Base-by-base conservation (phyloP, 371 early-diverging fungal genomes). In the Mortierella sp. region DNA sequence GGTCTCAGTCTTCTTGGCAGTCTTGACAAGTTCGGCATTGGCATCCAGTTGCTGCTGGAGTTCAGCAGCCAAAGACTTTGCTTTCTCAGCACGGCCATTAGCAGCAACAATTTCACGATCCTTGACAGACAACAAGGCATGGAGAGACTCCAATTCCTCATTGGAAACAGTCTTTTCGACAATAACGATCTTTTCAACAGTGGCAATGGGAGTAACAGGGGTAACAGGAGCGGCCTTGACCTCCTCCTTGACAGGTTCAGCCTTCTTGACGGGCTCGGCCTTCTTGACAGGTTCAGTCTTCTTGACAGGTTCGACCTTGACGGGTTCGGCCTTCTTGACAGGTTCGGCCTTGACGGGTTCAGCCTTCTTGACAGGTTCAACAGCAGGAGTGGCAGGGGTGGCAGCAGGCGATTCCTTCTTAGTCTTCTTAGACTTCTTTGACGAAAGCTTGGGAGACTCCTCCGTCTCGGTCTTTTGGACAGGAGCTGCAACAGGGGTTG, bases 1-100 rank as follows among this genome's bases (percentile, higher is more conserved):
- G 61, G 57, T 75, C 60, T 82, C 79, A 44, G 68, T 55, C 60
- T 71, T 72, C 69, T 73, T 80, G 66, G 77, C 80, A 23, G 68
- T 59, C 66, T 70, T 74, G 61, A 70, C 71, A 51, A 64, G 26
- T 16, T 71, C 74, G 15, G 65, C 68, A 28, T 74, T 71, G 51
- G 71, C 75, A 28, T 68, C 60, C 56, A 77, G 44, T 21, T 74
- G 64, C 65, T 74, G 64, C 45, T 73, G 70, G 11, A 80, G 62
- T 29, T 68, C 71, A 50, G 70, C 53, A n/a, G 71, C 57, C 56
- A 71, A 68, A n/a, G 59, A 37, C 65, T 74, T 67, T 46, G 30
- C 51, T 62, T 80, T 80, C 18, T 59, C 71, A 7, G 60, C 23
- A 11, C 68, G 57, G 45, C 57, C 37, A 55, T 47, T 53, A 15